Conservation (phyloP, 1,284 basidiomycete species). For the Sporisorium reilianum region DNA sequence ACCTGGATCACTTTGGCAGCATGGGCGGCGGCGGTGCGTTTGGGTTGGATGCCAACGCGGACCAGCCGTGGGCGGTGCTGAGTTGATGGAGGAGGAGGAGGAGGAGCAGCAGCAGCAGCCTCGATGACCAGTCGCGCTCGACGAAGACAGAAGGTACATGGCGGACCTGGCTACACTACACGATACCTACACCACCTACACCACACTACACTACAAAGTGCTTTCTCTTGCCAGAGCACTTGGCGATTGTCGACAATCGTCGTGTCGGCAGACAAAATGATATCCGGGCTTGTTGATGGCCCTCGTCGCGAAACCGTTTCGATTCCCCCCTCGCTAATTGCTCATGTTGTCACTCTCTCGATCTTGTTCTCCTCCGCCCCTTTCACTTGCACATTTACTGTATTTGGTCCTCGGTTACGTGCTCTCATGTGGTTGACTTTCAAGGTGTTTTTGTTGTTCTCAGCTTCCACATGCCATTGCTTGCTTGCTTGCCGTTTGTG, state of each 20-base stretch:
- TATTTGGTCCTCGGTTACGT: slow-evolving; percentile 12
- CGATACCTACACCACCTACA: slow-evolving; percentile 9
- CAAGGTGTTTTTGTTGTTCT: slow-evolving; percentile 1
- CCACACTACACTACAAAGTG: slow-evolving; percentile 9
- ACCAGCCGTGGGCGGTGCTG: slow-evolving; percentile 53
- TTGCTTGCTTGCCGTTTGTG: background rate
- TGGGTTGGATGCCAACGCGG: slow-evolving; percentile 41
- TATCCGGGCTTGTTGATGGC: slow-evolving; percentile 25
- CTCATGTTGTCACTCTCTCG: background rate
- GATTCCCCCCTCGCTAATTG: background rate
- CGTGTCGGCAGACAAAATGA: slow-evolving; percentile 10
- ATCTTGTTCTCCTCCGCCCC: slow-evolving; percentile 5
- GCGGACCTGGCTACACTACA: slow-evolving; percentile 1
- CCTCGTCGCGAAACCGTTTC: background rate
- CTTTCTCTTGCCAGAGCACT: slow-evolving; percentile 8
- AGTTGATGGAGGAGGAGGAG: slow-evolving; percentile 40
- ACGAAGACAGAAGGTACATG: background rate
- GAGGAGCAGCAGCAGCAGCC: background rate
- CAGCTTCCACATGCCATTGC: background rate
- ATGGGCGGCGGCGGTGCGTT: slow-evolving; percentile 36
- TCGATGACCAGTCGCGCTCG: background rate
- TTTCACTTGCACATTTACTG: slow-evolving; percentile 26
- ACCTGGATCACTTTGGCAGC: slow-evolving; percentile 51
- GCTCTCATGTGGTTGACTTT: slow-evolving; percentile 12
- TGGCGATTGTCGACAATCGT: slow-evolving; percentile 4